Evolutionary conservation across 306 rosid species (phyloP).

Genomic region (Trifolium subterraneum): DNA sequence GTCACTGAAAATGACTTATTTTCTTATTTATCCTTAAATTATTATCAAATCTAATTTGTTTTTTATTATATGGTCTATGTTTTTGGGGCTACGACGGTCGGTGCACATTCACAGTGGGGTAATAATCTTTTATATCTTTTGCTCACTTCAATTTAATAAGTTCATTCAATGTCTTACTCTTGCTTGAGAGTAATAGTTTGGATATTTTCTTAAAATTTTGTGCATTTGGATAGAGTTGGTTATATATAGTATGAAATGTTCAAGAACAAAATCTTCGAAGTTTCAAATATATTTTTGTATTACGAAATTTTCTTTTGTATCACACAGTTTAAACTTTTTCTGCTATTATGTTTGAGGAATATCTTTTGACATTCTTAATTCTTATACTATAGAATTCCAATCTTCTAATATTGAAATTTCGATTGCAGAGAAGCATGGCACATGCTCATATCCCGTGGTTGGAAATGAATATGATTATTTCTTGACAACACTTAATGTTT

Average conservation of each 20-base stretch:
- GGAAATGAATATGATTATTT: constrained; percentile 81
- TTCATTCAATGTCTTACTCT: constrained; percentile 32
- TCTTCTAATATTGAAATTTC: constrained; percentile 37
- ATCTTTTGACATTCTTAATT: constrained; percentile 31
- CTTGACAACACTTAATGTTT: constrained; percentile 69
- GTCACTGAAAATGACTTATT: constrained; percentile 41
- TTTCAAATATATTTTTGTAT: constrained; percentile 19
- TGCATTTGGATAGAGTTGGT: constrained; percentile 19
- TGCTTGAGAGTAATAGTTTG: constrained; percentile 29
- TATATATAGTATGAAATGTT: constrained; percentile 13
- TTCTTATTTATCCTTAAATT: constrained; percentile 31
- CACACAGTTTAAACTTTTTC: not conserved
- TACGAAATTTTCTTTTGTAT: constrained; percentile 4
- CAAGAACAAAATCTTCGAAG: constrained; percentile 17
- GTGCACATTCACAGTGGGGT: constrained; percentile 86
- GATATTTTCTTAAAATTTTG: not conserved
- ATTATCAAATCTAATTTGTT: constrained; percentile 54
- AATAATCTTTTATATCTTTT: constrained; percentile 55
- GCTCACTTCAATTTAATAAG: constrained; percentile 34
- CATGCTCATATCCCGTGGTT: constrained; percentile 78
- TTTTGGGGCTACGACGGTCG: constrained; percentile 43
- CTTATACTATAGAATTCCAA: constrained; percentile 29
- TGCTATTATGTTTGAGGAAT: constrained; percentile 17
- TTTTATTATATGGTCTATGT: constrained; percentile 28
- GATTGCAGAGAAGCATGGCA: constrained; percentile 94